Base-by-base conservation (phyloP, 2,329 filamentous ascomycete genomes). In the Daldinia eschscholtzii region DNA sequence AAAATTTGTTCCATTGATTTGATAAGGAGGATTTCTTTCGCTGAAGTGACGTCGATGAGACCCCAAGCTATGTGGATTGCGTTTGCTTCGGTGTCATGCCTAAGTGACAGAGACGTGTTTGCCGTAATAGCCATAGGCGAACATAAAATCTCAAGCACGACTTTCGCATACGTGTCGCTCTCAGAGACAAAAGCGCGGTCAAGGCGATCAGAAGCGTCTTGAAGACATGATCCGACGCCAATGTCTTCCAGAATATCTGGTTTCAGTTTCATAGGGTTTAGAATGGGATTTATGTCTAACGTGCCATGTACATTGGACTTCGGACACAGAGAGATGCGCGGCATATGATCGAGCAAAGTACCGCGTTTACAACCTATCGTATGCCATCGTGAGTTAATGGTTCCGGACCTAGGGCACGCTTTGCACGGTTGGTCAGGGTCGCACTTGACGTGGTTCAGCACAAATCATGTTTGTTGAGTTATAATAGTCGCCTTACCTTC, bases 71-170 rank as follows among this genome's bases (percentile, higher is more conserved):
- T 69, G 20, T 65, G 68, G 13, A 71, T 58, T 4, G 61, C 46
- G 46, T 69, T 69, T 6, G 42, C 65, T 42, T 64, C 65, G 28
- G 69, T 50, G 30, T 69, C 65, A 33, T 57, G 44, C 35, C 66
- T 61, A 6, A 65, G 52, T 2, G 65, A 69, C 6, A 57, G 59
- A n/a, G 56, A 52, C 2, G 28, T 57, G n/a, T 62, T 42, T 12
- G 61, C 61, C 15, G 28, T 28, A 30, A 62, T 48, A 53, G 57
- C 6, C 23, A 71, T 53, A 1, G 70, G 48, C 20, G 65, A 69
- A 44, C 70, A 72, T 39, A 71, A 59, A 20, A 72, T 72, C n/a
- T 72, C 70, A 12, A 72, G 65, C 7, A 72, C 66, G 2, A 72
- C 48, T 53, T 71, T 72, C 13, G 44, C 60, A n/a, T 70, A 69